Conservation (phyloP, 2,329 filamentous ascomycete species). For the Cadophora luteo-olivacea region DNA sequence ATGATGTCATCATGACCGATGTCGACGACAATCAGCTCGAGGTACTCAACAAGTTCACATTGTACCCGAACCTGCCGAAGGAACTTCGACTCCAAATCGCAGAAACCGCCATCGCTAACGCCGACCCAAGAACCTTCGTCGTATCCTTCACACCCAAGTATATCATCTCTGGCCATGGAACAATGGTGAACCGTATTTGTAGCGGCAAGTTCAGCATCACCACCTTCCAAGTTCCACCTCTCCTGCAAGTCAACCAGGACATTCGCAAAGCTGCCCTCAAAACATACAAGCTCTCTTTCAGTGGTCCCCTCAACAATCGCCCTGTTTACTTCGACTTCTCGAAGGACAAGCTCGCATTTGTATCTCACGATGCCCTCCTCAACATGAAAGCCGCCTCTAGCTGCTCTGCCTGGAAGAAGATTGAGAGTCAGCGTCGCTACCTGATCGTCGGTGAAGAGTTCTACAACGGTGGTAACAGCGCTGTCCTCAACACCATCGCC, state of each 20-base stretch:
- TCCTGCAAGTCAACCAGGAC: not conserved
- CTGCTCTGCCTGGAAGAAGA: not conserved
- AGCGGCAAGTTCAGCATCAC: not conserved
- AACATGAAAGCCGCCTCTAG: not conserved
- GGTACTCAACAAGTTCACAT: not conserved
- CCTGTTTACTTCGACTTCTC: slow-evolving; percentile 16
- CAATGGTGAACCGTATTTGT: too few relatives aligned
- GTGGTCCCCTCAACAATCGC: not conserved
- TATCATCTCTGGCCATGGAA: not conserved
- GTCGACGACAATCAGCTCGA: not conserved
- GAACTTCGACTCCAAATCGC: slow-evolving; percentile 9
- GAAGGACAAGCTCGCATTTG: not conserved
- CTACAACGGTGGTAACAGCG: not conserved
- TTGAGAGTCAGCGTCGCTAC: not conserved
- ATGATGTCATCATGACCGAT: not conserved
- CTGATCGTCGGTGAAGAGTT: not conserved
- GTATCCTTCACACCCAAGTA: not conserved
- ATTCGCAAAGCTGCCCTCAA: not conserved
- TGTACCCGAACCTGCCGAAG: not conserved
- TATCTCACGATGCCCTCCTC: not conserved
- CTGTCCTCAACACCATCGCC: not conserved
- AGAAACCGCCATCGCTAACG: not conserved
- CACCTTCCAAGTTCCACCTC: not conserved
- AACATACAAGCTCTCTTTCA: slow-evolving; percentile 13
- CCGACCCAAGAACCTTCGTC: not conserved